Base-by-base conservation (phyloP, 306 rosid genomes). In the Quercus parvula region DNA sequence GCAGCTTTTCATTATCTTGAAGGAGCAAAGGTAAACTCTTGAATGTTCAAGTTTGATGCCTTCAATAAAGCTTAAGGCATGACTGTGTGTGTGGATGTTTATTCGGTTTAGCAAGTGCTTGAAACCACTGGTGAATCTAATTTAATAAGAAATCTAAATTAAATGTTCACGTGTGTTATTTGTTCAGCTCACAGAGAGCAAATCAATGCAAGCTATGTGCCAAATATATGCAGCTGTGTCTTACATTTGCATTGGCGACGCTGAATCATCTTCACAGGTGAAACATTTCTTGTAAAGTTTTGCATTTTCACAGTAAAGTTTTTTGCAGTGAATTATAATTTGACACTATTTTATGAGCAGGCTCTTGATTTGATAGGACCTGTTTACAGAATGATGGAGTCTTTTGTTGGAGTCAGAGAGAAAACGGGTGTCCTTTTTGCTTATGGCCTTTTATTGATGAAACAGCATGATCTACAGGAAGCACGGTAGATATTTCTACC, bases 351-450 rank as follows among this genome's bases (percentile, higher is more conserved):
- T 44, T 82, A 86, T 88, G 5, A 83, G 85, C 94, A 95, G 99
- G 99, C 99, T 78, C 97, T 90, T 74, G 99, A 92, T 87, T 89
- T 91, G 89, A 85, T 95, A 71, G 90, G 96, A 80, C 99, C 99
- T 72, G 94, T 91, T 81, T 88, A 92, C 86, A 87, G 92, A 61
- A 89, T 89, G 82, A 92, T 91, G 92, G 99, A 95, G 86, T 92
- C 98, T 59, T 95, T 95, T 81, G 99, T 91, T n/a, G 98, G 99
- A 72, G 96, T 95, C 84, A 87, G 98, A 82, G 99, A 95, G 91
- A 92, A 95, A 90, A 95, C 99, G 62, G 88, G 90, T 73, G 94
- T 88, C 78, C 94, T 92, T 83, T 95, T 91, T 79, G 99, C 97
- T 33, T 95, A 92, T 72, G 99, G 99, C 71, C 93, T 95, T 77